A percentile compares a stretch with the other conserved stretches of the same genome.
Conservation (phyloP, 441 rosid genomes). For the Oxalis stricta region DNA sequence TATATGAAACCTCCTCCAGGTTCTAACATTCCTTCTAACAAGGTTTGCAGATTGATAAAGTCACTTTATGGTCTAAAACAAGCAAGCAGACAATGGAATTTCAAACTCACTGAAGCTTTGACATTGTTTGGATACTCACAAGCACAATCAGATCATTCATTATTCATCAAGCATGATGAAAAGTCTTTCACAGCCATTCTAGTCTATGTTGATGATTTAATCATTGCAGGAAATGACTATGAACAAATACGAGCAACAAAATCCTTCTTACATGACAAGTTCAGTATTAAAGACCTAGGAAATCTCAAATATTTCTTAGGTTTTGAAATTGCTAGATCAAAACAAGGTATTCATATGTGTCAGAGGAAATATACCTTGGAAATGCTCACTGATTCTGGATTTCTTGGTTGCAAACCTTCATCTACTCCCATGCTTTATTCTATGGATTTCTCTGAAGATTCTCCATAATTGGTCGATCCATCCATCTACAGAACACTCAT, state of each 20-base stretch:
- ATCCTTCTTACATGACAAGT: fast-evolving
- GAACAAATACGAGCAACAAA: background rate
- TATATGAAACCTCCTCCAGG: background rate
- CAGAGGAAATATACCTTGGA: background rate
- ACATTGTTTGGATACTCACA: no score
- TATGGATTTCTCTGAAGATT: background rate
- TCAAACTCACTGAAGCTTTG: no score
- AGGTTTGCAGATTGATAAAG: background rate
- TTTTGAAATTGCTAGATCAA: background rate
- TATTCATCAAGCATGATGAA: no score
- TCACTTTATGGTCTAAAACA: background rate
- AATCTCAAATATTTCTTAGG: background rate
- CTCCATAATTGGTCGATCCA: no score
- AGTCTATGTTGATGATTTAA: no score
- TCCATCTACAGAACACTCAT: no score
- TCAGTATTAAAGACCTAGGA: background rate
- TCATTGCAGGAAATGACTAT: background rate
- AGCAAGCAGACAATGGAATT: no score
- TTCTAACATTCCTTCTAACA: background rate
- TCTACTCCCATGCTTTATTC: background rate
- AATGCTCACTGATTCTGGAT: background rate
- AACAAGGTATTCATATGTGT: no score
- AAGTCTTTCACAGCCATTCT: no score
- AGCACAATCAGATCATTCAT: no score
- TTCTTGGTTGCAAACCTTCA: background rate